phyloP scores from a whole-genome alignment of 495 filamentous ascomycete species.

The Trypethelium eluteriae region DNA sequence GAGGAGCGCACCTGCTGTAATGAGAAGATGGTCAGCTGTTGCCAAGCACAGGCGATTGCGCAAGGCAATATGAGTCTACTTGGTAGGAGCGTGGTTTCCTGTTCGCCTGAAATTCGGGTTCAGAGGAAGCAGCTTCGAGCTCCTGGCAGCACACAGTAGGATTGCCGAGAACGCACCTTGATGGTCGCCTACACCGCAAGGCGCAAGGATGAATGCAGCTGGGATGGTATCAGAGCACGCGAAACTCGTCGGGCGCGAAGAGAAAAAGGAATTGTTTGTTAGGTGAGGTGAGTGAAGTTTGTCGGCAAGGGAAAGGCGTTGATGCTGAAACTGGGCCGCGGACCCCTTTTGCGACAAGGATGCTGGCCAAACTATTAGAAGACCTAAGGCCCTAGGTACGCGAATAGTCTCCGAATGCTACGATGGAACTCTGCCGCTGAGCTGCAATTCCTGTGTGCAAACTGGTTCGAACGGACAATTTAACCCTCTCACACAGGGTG shows the following conservation, averaged over 20 bases:
- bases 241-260: neutral
- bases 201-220: neutral
- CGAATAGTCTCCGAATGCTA: neutral
- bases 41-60: neutral
- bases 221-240: neutral
- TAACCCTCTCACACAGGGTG: neutral
- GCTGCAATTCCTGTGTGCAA: neutral
- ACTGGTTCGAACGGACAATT: neutral
- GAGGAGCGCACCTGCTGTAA: constrained; percentile 4
- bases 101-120: neutral
- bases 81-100: neutral
- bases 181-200: neutral
- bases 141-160: neutral
- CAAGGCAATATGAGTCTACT: neutral
- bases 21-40: neutral
- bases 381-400: neutral
- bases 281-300: neutral
- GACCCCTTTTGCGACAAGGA: constrained; percentile 2
- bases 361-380: neutral
- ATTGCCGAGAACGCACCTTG: neutral
- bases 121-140: neutral
- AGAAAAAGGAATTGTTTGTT: constrained; percentile 3
- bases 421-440: neutral
- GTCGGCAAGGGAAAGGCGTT: constrained; percentile 13
- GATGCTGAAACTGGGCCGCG: constrained; percentile 2